These are phyloP conservation scores for Pisolithus orientalis DNA, from an alignment of 768 basidiomycete genomes.

Conservation along the genomic window DNA sequence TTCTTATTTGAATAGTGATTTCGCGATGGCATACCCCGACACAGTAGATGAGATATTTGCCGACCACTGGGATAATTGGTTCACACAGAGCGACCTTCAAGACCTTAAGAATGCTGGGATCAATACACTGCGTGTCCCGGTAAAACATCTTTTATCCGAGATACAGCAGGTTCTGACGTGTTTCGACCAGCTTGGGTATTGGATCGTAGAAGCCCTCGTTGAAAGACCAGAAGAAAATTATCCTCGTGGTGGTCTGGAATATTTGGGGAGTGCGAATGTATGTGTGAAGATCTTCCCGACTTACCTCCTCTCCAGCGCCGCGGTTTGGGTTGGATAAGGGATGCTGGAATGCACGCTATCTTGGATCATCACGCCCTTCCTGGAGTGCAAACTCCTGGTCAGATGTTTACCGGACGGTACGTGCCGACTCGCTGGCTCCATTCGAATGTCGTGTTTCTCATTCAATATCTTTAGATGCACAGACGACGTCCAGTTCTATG, in stretches of 20 bases:
- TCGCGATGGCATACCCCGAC: conserved; percentile 52
- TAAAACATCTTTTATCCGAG: conserved; percentile 24
- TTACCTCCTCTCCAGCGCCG: conserved; percentile 38
- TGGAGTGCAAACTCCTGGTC: conserved; percentile 55
- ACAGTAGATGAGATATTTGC: conserved; percentile 55
- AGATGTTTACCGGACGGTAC: conserved; percentile 66
- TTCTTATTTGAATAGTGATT: conserved; percentile 34
- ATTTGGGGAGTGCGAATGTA: conserved; percentile 43
- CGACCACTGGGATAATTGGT: conserved; percentile 71
- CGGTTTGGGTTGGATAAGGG: conserved; percentile 52
- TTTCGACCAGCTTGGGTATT: conserved; percentile 65
- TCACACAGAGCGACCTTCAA: conserved; percentile 55
- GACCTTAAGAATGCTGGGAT: conserved; percentile 49
- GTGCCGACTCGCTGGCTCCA: conserved; percentile 7
- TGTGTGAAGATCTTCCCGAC: neutral
- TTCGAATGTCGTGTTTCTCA: neutral
- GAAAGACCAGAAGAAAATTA: conserved; percentile 54
- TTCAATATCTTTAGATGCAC: conserved; percentile 48
- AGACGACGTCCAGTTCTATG: conserved; percentile 65
- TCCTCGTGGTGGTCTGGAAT: conserved; percentile 61
- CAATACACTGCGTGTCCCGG: conserved; percentile 75
- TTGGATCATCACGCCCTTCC: conserved; percentile 68
- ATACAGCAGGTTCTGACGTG: neutral
- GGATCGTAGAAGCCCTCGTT: conserved; percentile 73
- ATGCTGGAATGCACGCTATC: conserved; percentile 61